A percentile compares a stretch with the other conserved stretches of the same genome.
phyloP scores from a whole-genome alignment of 192 early-diverging fungal genomes.

The Chytriomyces confervae region DNA sequence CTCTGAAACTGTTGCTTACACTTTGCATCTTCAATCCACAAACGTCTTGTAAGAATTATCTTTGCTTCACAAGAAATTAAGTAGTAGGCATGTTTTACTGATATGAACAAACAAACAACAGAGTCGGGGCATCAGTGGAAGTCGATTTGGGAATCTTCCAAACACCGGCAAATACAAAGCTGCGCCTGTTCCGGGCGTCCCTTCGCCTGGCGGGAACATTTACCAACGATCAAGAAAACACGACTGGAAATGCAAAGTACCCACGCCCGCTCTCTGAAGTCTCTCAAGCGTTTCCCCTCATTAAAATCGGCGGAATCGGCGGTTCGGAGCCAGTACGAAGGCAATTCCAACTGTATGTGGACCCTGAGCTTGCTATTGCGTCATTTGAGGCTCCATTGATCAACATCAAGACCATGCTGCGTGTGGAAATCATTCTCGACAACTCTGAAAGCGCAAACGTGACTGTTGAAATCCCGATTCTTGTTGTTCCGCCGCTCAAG shows the following conservation, averaged over 20 bases:
- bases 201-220: background rate
- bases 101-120: background rate
- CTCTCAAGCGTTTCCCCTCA: constrained; percentile 6
- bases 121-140: constrained; percentile 18
- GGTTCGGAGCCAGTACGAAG: background rate
- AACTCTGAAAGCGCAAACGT: constrained; percentile 15
- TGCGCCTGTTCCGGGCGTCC: constrained; percentile 20
- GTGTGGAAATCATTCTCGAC: background rate
- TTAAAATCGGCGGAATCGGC: constrained; percentile 13
- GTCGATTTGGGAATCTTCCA: constrained; percentile 4
- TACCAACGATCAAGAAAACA: constrained; percentile 4
- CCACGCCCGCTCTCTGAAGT: constrained; percentile 23
- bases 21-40: background rate
- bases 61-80: too few species aligned
- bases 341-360: constrained; percentile 1
- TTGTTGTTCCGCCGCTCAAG: background rate
- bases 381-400: constrained; percentile 15
- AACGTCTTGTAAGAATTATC: too few species aligned
- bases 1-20: background rate
- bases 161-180: constrained; percentile 17
- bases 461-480: background rate
- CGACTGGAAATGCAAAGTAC: constrained; percentile 6
- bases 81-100: background rate
- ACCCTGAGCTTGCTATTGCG: constrained; percentile 20
- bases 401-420: constrained; percentile 7